A percentile compares a stretch with the other conserved stretches of the same genome.
Evolutionary conservation across 768 basidiomycete genomes (phyloP).

Genomic region (Ramaria sp.): DNA sequence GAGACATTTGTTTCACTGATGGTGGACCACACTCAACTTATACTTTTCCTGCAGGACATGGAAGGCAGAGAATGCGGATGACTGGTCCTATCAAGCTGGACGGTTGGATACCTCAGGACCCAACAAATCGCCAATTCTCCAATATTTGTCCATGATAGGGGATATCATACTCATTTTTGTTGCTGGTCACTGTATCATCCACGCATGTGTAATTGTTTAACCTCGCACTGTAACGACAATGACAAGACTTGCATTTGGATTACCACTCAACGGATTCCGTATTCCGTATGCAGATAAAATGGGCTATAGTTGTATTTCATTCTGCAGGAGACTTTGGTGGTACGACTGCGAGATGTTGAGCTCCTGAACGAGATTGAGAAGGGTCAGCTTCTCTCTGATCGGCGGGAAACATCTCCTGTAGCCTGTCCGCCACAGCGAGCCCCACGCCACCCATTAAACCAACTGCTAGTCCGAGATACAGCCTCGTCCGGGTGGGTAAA

Average conservation of each 20-base stretch:
- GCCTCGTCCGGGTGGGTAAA: slow-evolving; percentile 4
- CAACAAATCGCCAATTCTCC: slow-evolving; percentile 43
- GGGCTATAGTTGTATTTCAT: background rate
- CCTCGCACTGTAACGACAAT: background rate
- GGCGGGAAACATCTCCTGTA: slow-evolving; percentile 3
- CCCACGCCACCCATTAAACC: slow-evolving; percentile 6
- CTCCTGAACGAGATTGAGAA: background rate
- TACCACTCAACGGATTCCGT: no score
- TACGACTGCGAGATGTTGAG: background rate
- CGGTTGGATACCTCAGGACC: slow-evolving; percentile 77
- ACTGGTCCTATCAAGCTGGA: slow-evolving; percentile 86
- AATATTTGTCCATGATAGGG: slow-evolving; percentile 42
- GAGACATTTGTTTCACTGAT: background rate
- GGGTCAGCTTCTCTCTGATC: background rate
- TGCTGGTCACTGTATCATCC: background rate
- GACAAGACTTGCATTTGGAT: no score
- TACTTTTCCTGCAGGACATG: slow-evolving; percentile 36
- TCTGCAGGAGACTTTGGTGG: background rate
- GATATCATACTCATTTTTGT: background rate
- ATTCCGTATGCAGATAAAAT: no score
- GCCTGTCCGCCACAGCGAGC: slow-evolving; percentile 7
- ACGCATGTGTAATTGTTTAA: background rate
- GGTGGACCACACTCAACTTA: background rate
- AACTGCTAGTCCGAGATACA: slow-evolving; percentile 5
- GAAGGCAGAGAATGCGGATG: slow-evolving; percentile 76